phyloP scores from a whole-genome alignment of 176 grass and related monocot species.

The Elymus sibiricus region DNA sequence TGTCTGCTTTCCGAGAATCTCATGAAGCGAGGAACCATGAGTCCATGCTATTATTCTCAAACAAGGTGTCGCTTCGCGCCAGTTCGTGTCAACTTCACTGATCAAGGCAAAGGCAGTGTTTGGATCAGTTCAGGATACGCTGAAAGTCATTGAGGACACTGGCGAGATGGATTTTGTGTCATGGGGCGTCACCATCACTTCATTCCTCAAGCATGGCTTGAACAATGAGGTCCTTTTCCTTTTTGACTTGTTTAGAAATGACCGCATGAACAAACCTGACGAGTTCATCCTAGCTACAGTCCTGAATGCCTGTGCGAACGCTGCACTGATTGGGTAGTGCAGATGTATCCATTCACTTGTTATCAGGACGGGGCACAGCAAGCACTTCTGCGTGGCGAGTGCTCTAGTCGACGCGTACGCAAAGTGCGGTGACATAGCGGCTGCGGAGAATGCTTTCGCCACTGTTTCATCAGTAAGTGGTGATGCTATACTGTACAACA shows the following conservation, averaged over 20 bases:
- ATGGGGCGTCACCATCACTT: constrained; percentile 43
- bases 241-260: constrained; percentile 34
- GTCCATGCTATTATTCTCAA: constrained; percentile 48
- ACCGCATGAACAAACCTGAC: constrained; percentile 25
- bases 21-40: constrained; percentile 29
- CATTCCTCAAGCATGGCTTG: constrained; percentile 45
- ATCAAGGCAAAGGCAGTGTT: constrained; percentile 39
- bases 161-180: constrained; percentile 41
- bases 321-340: constrained; percentile 36
- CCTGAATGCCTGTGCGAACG: constrained; percentile 50
- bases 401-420: constrained; percentile 60
- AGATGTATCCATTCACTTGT: constrained; percentile 43
- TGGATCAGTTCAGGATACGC: constrained; percentile 20
- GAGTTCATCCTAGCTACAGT: constrained; percentile 47
- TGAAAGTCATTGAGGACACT: constrained; percentile 34
- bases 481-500: constrained; percentile 51
- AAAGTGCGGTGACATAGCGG: constrained; percentile 47
- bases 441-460: constrained; percentile 29
- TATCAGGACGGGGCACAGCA: constrained; percentile 38
- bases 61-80: constrained; percentile 36
- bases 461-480: constrained; percentile 2
- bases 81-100: constrained; percentile 47
- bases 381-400: constrained; percentile 41
- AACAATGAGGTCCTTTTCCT: constrained; percentile 28
- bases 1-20: constrained; percentile 34